phyloP scores from a whole-genome alignment of 805 yeast genomes.

The Candida alai region DNA sequence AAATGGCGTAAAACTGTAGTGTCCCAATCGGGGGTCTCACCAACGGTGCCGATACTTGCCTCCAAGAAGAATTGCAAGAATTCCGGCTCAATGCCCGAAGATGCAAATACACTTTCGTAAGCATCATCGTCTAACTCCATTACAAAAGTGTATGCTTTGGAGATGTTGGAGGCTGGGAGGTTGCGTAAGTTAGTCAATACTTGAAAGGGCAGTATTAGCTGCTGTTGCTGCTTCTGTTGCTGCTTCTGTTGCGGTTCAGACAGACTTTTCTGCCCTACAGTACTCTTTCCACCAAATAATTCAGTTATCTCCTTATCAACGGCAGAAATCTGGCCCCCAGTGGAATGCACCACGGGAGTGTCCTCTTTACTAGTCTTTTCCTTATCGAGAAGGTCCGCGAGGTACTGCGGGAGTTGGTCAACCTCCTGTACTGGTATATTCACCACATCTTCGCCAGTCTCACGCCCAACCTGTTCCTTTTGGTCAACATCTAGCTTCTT shows the following conservation, averaged over 20 bases:
- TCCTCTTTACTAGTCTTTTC: constrained; percentile 1
- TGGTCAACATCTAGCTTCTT: constrained; percentile 1
- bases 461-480: not conserved
- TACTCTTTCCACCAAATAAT: constrained; percentile 12
- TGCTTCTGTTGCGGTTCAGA: not conserved
- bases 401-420: constrained; percentile 40
- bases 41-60: constrained; percentile 26
- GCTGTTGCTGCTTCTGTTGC: not conserved
- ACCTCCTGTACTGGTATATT: constrained; percentile 39
- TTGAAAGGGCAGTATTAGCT: constrained; percentile 20
- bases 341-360: no score
- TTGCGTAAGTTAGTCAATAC: constrained; percentile 20
- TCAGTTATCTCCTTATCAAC: constrained; percentile 15
- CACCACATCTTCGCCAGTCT: constrained; percentile 1
- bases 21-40: constrained; percentile 12
- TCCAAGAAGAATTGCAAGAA: constrained; percentile 46
- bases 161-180: constrained; percentile 23
- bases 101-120: constrained; percentile 29
- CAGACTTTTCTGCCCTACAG: not conserved
- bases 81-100: constrained; percentile 48
- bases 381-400: constrained; percentile 8
- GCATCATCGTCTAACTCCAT: constrained; percentile 22
- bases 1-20: constrained; percentile 19
- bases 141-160: constrained; percentile 34
- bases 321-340: no score